Base-by-base conservation (phyloP, 805 yeast genomes). In the Metschnikowia drakensbergensis region DNA sequence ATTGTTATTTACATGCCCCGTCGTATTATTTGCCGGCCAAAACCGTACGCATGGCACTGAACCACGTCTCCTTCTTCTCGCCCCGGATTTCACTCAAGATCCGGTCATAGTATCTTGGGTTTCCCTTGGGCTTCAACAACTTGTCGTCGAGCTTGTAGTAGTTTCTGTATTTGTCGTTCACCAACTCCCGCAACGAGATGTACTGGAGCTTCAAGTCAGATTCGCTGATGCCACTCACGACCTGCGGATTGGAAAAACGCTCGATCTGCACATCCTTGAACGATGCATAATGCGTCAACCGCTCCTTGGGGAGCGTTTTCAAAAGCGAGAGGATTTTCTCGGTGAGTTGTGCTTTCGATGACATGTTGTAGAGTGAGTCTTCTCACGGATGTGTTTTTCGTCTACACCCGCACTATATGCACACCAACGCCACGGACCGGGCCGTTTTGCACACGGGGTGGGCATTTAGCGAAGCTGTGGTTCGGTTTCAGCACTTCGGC, bases 81-180 rank as follows among this genome's bases (percentile, higher is more conserved):
- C 92, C 91, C 50, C 76, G 73, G 37, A 90, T 77, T 63, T 88
- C 96, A 27, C 76, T 74, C 66, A 84, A 55, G 46, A 90, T 73
- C 59, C 94, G 76, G 36, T 75, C 78, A 60, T 90, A 90, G 62
- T 90, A 90, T 41, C 75, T 65, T 2, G 96, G 89, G 65, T 88
- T 87, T 1, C 96, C 96, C 59, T 84, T 83, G n/a, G 97, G 97
- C 55, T 66, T 74, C 58, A 80, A 66, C 54, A 90, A 66, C 61
- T 85, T 85, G 38, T 81, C 85, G 48, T 83, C 83, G 32, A 82
- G 76, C 52, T 77, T 72, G 62, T 86, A 87, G 59, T 81, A 81
- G 50, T 78, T 77, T 58, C 72, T 75, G 71, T 83, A 83, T 59
- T 83, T 82, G 61, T 83, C 83, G 48, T 75, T 77, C 49, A 76